Evolutionary conservation across 2,329 filamentous ascomycete genomes (phyloP).

Genomic region (Pseudocercospora musae): DNA sequence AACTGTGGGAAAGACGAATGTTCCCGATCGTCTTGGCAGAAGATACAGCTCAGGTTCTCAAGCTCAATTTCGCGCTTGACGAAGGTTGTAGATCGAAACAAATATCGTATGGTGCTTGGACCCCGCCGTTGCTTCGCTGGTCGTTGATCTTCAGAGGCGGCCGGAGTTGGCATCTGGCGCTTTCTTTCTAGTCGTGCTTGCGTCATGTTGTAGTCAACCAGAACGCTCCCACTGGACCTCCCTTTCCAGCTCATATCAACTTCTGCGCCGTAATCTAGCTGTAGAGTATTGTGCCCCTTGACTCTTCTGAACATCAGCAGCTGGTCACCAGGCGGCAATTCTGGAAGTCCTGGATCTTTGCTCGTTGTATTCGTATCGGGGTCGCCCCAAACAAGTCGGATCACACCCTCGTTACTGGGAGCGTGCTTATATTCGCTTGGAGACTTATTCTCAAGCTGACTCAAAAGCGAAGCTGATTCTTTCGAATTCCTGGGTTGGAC

Average conservation of each 20-base stretch:
- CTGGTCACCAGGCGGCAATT: slow-evolving; percentile 20
- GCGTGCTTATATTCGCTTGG: background rate
- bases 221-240: slow-evolving; percentile 13
- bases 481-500: slow-evolving; percentile 32
- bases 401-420: slow-evolving; percentile 18
- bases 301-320: slow-evolving; percentile 24
- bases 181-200: slow-evolving; percentile 4
- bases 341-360: slow-evolving; percentile 25
- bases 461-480: slow-evolving; percentile 32
- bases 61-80: slow-evolving; percentile 5
- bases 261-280: slow-evolving; percentile 25
- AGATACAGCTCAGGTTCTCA: slow-evolving; percentile 26
- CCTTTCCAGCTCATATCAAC: slow-evolving; percentile 30
- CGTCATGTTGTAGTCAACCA: slow-evolving; percentile 28
- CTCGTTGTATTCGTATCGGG: background rate
- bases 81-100: slow-evolving; percentile 11
- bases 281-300: slow-evolving; percentile 16
- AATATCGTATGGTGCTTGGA: slow-evolving; percentile 29
- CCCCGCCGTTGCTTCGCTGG: slow-evolving; percentile 5
- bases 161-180: slow-evolving; percentile 30
- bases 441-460: slow-evolving; percentile 21
- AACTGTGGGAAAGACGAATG: slow-evolving; percentile 31
- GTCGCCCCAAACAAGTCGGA: slow-evolving; percentile 32
- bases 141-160: slow-evolving; percentile 22
- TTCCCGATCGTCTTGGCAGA: slow-evolving; percentile 21